Evolutionary conservation across 2,329 filamentous ascomycete genomes (phyloP), one percentile per base, ranked within the genome.

Genomic region (Dothiorella sarmentorum): DNA sequence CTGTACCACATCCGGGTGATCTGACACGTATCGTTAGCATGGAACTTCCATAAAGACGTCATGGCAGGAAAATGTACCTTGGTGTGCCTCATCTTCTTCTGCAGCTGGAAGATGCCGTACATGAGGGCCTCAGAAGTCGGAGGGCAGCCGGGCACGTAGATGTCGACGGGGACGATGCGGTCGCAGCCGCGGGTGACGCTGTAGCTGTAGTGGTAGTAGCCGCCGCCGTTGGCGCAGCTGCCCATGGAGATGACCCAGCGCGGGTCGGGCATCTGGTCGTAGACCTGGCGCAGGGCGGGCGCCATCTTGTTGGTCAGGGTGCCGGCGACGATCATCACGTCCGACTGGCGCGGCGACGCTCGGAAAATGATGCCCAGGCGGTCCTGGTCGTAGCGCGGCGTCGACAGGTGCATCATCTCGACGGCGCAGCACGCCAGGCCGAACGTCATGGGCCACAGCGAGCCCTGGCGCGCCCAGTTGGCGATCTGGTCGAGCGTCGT

Each of bases 261-360:
- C 24, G 91, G 91, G 29, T 96, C 91, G 27, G 91, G 90, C 91
- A 96, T 96, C 80, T 96, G 91, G 75, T 96, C 91, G 78, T 96
- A 96, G 62, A 95, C 88, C 77, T 94, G 90, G 74, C 91, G 83
- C 70, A 96, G 79, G 31, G 91, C 91, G 2, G 91, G 90, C 1
- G 90, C 91, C 91, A 96, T 96, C 81, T 96, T 96, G 82, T 96
- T 96, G 66, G 90, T 95, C 62, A 96, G 83, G 27, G 91, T 96
- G 61, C 91, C 91, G 24, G 91, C 91, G 27, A 96, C 91, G 68
- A 96, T 94, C 90, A 96, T 95, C 65, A 96, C 88, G 74, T 96
- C 91, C 60, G 90, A 90, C 76, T 96, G 91, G 63, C 91, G 88
- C 4, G 91, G 91, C 9, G 89, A 93, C 60, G 90, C 91, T 68